Conservation (phyloP, 2,329 filamentous ascomycete species). For the Magnaporthales sp. region DNA sequence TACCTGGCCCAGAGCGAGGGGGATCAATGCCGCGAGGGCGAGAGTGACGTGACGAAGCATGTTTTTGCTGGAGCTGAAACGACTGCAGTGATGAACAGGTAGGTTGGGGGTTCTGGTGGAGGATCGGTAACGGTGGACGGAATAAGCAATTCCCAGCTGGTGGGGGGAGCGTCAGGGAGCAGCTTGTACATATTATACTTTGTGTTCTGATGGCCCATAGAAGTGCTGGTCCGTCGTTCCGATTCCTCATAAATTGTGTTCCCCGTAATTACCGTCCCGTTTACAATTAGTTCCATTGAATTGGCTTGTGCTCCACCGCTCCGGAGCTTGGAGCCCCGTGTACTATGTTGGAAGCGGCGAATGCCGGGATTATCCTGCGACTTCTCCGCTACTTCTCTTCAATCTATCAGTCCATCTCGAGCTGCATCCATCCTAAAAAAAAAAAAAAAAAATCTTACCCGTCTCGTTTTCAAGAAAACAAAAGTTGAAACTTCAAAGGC, state of each 20-base stretch:
- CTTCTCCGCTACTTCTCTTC: background rate
- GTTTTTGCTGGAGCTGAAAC: background rate
- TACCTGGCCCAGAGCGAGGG: constrained; percentile 41
- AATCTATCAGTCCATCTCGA: background rate
- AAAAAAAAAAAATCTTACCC: too few species aligned
- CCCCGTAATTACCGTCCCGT: background rate
- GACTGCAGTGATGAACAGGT: background rate
- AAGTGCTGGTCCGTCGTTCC: background rate
- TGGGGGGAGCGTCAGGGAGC: background rate
- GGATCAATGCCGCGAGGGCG: constrained; percentile 30
- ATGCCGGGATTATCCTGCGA: background rate
- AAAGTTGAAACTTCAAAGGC: background rate
- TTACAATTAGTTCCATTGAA: background rate
- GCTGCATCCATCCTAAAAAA: too few species aligned
- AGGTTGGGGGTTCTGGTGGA: background rate
- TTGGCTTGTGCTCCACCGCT: background rate
- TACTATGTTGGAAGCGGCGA: background rate
- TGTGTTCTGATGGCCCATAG: background rate
- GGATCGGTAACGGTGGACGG: too few species aligned
- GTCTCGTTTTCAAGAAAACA: background rate
- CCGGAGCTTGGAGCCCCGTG: background rate
- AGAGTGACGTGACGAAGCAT: constrained; percentile 36
- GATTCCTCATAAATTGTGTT: background rate
- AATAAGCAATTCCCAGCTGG: background rate
- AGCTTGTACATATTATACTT: background rate